A percentile compares a stretch with the other conserved stretches of the same genome.
These are phyloP conservation scores for Drechslerella dactyloides DNA, from an alignment of 2,329 filamentous ascomycete species.

Conservation along the genomic window DNA sequence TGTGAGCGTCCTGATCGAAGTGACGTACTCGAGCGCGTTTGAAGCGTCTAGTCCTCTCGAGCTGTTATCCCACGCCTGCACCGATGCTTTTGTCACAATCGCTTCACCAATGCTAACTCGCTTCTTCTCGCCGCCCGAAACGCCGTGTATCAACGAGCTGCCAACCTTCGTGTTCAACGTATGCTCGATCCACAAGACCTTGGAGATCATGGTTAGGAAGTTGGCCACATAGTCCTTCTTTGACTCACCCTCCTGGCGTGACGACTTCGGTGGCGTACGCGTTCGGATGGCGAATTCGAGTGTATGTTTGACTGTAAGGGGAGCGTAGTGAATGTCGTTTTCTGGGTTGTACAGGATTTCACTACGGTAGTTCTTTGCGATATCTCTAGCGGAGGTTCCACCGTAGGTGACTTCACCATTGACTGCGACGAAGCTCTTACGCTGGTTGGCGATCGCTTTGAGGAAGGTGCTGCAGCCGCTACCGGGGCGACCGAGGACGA, in stretches of 20 bases:
- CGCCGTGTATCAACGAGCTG: slow-evolving; percentile 77
- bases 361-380: slow-evolving; percentile 68
- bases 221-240: slow-evolving; percentile 59
- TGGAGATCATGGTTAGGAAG: slow-evolving; percentile 59
- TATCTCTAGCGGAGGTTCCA: slow-evolving; percentile 64
- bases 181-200: slow-evolving; percentile 61
- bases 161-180: slow-evolving; percentile 73
- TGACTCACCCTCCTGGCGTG: slow-evolving; percentile 58
- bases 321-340: slow-evolving; percentile 61
- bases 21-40: slow-evolving; percentile 60
- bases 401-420: slow-evolving; percentile 62
- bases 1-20: slow-evolving; percentile 64
- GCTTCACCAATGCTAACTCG: slow-evolving; percentile 83
- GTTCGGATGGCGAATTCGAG: slow-evolving; percentile 59
- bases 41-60: slow-evolving; percentile 73
- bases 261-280: slow-evolving; percentile 58
- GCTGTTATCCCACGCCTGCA: slow-evolving; percentile 78
- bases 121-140: slow-evolving; percentile 80
- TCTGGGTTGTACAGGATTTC: slow-evolving; percentile 79
- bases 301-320: slow-evolving; percentile 63
- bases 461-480: slow-evolving; percentile 73
- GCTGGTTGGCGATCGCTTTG: slow-evolving; percentile 71
- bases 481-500: slow-evolving; percentile 79
- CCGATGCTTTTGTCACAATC: slow-evolving; percentile 73
- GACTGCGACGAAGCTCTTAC: slow-evolving; percentile 56